A percentile compares a stretch with the other conserved stretches of the same genome.
These are phyloP conservation scores for Neopestalotiopsis sp. DNA, from an alignment of 2,329 filamentous ascomycete species.

Conservation along the genomic window DNA sequence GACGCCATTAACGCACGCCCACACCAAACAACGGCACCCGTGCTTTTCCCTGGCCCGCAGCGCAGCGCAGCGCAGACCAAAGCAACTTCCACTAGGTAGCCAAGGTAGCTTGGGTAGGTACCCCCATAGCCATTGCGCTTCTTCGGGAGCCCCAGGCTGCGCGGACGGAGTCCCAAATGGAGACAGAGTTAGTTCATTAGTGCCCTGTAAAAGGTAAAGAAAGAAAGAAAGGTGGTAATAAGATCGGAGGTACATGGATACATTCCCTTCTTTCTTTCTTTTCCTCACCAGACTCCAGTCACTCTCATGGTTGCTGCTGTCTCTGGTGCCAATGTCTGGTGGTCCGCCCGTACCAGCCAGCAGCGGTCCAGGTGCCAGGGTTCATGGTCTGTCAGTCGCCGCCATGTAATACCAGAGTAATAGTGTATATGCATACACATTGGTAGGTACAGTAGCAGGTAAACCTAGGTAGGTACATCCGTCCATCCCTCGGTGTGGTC, in stretches of 20 bases:
- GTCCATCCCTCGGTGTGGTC: neutral
- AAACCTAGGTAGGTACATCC: neutral
- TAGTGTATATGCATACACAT: no score
- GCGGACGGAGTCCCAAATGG: neutral
- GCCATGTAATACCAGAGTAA: no score
- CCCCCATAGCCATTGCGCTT: no score
- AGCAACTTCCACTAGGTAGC: constrained; percentile 22
- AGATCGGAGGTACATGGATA: no score
- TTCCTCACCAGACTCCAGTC: neutral
- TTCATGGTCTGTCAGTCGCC: neutral
- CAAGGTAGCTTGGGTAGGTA: no score
- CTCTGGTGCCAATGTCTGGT: neutral
- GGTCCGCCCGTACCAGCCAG: neutral
- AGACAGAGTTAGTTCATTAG: neutral
- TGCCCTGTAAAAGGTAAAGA: neutral
- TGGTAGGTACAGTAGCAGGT: no score
- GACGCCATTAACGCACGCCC: constrained; percentile 35
- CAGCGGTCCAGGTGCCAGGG: neutral
- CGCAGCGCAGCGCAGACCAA: neutral
- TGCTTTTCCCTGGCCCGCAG: constrained; percentile 26
- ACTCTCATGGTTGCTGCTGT: neutral
- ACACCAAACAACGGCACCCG: constrained; percentile 29
- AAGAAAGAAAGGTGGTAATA: no score
- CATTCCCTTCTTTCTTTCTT: no score
- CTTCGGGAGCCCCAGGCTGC: neutral